Base-by-base conservation (phyloP, 345 rosid genomes). In the Camelina hispida region DNA sequence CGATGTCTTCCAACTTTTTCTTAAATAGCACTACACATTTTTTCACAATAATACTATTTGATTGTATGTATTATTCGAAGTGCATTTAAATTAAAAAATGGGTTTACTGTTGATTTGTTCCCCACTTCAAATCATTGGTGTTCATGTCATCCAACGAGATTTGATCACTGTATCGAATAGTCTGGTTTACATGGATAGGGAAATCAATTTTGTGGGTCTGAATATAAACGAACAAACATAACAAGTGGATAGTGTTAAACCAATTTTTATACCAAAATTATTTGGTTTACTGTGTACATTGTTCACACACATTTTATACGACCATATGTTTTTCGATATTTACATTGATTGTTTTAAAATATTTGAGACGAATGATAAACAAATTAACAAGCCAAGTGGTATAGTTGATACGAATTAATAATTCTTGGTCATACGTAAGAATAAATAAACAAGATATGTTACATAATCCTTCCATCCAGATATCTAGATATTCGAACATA, bases 401-500 rank as follows among this genome's bases (percentile, higher is more conserved):
- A 25, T 23, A 25, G 9, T 2, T 51, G 56, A 51, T 51, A 51
- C 0, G 10, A 9, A 51, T 10, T 20, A 54, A 23, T 20, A 37
- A 20, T 15, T 4, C 12, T 40, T 12, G 14, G 13, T 62, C 7
- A 22, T 40, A 62, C 9, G 22, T 43, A 28, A 17, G 28, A 43
- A 42, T 40, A 46, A 20, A 28, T 9, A 68, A 23, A 42, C 22
- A 55, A 68, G 2, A 38, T 23, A 30, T 16, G 53, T 43, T 43
- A 40, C 5, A 40, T 52, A 59, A 37, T 28, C 17, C 23, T 64
- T 53, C 62, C 55, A 7, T 62, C 51, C 47, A 51, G 61, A 67
- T 40, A 58, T 58, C 34, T 37, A 67, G 32, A 61, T 68, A 75
- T 68, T 51, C 68, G 55, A 68, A 51, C 51, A 59, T 46, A 15